A percentile compares a stretch with the other conserved stretches of the same genome.
These are phyloP conservation scores for Ophiosphaerella herpotricha DNA, from an alignment of 2,329 filamentous ascomycete genomes.

Conservation along the genomic window DNA sequence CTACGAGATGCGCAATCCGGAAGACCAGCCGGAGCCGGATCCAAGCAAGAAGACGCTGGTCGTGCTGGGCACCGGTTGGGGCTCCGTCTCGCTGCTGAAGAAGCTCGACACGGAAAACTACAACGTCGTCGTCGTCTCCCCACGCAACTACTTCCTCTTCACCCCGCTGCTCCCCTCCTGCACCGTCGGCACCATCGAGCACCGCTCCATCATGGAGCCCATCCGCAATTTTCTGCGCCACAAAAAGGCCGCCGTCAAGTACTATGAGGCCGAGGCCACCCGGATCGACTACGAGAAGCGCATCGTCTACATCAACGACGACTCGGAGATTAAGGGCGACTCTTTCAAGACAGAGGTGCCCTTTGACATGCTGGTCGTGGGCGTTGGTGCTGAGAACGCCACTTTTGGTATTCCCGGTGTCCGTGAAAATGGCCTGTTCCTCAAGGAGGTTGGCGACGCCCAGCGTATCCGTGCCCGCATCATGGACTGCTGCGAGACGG, in stretches of 20 bases:
- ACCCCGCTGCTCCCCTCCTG: slow-evolving; percentile 96
- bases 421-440: slow-evolving; percentile 91
- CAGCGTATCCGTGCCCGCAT: slow-evolving; percentile 97
- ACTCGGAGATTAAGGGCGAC: slow-evolving; percentile 88
- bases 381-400: slow-evolving; percentile 96
- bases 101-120: slow-evolving; percentile 99
- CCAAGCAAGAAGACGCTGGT: slow-evolving; percentile 96
- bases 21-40: slow-evolving; percentile 77
- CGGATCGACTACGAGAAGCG: slow-evolving; percentile 93
- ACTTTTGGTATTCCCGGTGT: slow-evolving; percentile 98
- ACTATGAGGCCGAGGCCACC: slow-evolving; percentile 96
- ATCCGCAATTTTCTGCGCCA: slow-evolving; percentile 93
- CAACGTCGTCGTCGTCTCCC: slow-evolving; percentile 97
- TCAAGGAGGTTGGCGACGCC: slow-evolving; percentile 97
- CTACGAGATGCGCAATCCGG: slow-evolving; percentile 80
- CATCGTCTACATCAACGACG: slow-evolving; percentile 86
- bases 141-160: slow-evolving; percentile 99
- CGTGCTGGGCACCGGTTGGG: slow-evolving; percentile 94
- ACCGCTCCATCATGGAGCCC: slow-evolving; percentile 99
- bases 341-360: slow-evolving; percentile 83
- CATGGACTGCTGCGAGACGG: slow-evolving; percentile 99
- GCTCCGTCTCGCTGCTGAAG: slow-evolving; percentile 93
- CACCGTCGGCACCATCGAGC: slow-evolving; percentile 96
- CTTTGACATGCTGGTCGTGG: slow-evolving; percentile 97
- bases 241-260: slow-evolving; percentile 92